A percentile compares a stretch with the other conserved stretches of the same genome.
phyloP scores from a whole-genome alignment of 257 asterid species.

The Oldenlandia corymbosa region DNA sequence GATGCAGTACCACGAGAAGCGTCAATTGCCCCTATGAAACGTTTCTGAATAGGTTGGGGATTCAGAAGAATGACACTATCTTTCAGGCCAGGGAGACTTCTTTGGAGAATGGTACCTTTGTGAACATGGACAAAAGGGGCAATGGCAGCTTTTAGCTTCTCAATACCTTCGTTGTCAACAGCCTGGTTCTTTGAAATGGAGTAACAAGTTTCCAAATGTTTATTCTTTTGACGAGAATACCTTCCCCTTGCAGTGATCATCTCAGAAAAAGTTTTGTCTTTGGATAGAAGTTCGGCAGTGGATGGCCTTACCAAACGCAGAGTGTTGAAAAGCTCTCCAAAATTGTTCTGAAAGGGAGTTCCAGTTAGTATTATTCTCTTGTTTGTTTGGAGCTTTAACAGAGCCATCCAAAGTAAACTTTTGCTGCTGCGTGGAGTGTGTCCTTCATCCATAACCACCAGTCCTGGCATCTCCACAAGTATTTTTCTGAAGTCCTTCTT shows the following conservation, averaged over 20 bases:
- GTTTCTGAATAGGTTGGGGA: conserved; percentile 40
- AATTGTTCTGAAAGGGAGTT: conserved; percentile 67
- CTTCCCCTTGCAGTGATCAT: conserved; percentile 17
- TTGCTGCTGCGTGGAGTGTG: conserved; percentile 50
- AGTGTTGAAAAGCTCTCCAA: conserved; percentile 49
- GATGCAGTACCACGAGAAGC: neutral
- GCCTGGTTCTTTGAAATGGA: conserved; percentile 9
- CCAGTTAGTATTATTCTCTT: conserved; percentile 61
- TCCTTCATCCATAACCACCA: conserved; percentile 62
- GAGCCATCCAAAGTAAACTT: conserved; percentile 48
- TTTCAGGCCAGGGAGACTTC: conserved; percentile 50
- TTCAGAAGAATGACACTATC: conserved; percentile 43
- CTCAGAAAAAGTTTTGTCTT: conserved; percentile 26
- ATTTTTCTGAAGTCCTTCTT: conserved; percentile 23
- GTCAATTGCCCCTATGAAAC: conserved; percentile 31
- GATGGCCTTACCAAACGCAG: conserved; percentile 48
- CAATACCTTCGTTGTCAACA: conserved; percentile 21
- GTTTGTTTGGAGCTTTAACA: conserved; percentile 31
- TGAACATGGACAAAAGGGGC: conserved; percentile 56
- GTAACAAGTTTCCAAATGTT: conserved; percentile 1
- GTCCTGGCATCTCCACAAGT: conserved; percentile 44
- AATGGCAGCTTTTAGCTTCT: conserved; percentile 36
- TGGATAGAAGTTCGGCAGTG: conserved; percentile 28
- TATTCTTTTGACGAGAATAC: conserved; percentile 1
- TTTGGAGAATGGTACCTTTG: conserved; percentile 46